Evolutionary conservation across 2,329 filamentous ascomycete genomes (phyloP).

Genomic region (Blastomyces gilchristii): DNA sequence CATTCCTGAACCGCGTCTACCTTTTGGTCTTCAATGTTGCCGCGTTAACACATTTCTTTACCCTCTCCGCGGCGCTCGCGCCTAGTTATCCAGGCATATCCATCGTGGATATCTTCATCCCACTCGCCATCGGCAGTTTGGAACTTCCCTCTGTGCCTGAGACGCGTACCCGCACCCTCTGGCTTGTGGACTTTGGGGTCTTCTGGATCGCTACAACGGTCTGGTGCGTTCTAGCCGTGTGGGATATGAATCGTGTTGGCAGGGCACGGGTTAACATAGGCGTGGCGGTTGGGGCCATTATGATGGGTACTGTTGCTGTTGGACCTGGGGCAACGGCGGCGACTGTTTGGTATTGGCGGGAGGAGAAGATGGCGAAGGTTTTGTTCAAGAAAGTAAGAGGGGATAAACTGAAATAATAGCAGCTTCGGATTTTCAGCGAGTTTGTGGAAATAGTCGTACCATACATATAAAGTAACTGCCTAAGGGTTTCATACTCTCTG

Average conservation of each 20-base stretch:
- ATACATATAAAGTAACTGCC: not conserved
- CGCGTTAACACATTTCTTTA: not conserved
- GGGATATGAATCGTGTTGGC: slow-evolving; percentile 3
- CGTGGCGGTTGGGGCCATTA: not conserved
- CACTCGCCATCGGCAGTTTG: not conserved
- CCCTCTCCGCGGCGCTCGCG: not conserved
- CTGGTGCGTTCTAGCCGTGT: not conserved
- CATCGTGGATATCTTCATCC: not conserved
- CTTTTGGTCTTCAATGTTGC: not conserved
- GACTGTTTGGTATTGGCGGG: not conserved
- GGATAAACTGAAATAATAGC: not conserved
- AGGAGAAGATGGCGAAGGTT: not conserved
- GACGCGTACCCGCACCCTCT: not conserved
- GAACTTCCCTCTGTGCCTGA: not conserved
- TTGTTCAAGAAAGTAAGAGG: not conserved
- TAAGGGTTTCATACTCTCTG: too few relatives aligned
- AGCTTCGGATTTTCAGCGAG: not conserved
- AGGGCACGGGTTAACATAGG: not conserved
- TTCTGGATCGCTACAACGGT: not conserved
- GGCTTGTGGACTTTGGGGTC: not conserved
- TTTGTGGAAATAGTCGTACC: not conserved
- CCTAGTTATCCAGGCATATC: not conserved
- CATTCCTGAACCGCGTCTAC: not conserved
- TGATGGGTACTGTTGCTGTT: not conserved
- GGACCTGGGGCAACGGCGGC: not conserved